phyloP scores from a whole-genome alignment of 169 alveolate species.

The Plasmodium inui region DNA sequence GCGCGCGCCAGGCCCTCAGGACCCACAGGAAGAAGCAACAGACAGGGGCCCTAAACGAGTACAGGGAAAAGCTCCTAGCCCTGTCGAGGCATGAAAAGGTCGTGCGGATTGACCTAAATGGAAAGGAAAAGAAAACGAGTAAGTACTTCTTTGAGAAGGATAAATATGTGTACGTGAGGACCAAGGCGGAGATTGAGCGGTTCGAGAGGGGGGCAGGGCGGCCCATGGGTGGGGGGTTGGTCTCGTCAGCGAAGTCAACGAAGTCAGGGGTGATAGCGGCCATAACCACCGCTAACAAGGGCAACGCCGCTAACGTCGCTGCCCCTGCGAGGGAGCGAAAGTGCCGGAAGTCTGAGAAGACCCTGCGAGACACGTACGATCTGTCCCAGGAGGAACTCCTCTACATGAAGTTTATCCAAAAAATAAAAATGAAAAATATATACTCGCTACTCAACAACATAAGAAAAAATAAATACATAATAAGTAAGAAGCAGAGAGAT shows the following conservation, averaged over 20 bases:
- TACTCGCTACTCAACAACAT: slow-evolving; percentile 31
- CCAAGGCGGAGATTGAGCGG: neutral
- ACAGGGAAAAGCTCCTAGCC: neutral
- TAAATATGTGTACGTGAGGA: slow-evolving; percentile 37
- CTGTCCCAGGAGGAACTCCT: slow-evolving; percentile 31
- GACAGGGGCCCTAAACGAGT: slow-evolving; percentile 1
- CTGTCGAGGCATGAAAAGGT: slow-evolving; percentile 26
- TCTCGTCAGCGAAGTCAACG: neutral
- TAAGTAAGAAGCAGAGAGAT: slow-evolving; percentile 6
- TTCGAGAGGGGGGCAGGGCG: neutral
- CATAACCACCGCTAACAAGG: neutral
- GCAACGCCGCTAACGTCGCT: neutral
- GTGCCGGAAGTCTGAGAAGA: neutral
- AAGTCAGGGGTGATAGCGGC: neutral
- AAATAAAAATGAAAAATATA: slow-evolving; percentile 45
- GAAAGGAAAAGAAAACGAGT: slow-evolving; percentile 17
- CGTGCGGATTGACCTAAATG: slow-evolving; percentile 39
- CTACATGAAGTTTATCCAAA: slow-evolving; percentile 43
- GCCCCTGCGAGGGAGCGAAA: neutral
- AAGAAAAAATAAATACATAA: slow-evolving; percentile 35
- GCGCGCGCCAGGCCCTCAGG: neutral
- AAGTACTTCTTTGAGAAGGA: slow-evolving; percentile 36
- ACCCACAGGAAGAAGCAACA: neutral
- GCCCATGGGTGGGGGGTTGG: neutral
- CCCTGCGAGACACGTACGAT: slow-evolving; percentile 20